A percentile compares a stretch with the other conserved stretches of the same genome.
Evolutionary conservation across 345 rosid genomes (phyloP).

Genomic region (Sapria himalayana): DNA sequence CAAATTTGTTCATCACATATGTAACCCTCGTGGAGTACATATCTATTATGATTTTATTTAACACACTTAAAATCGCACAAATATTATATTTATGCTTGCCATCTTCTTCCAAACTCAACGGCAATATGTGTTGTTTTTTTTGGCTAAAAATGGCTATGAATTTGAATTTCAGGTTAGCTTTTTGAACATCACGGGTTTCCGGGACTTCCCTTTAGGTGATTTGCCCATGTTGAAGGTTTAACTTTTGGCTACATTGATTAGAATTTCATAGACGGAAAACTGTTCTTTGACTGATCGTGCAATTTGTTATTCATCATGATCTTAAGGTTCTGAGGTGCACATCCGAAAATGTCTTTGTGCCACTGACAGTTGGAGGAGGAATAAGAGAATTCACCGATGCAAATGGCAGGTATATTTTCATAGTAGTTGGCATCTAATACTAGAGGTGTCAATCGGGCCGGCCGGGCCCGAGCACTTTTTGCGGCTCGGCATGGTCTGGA

Average conservation of each 20-base stretch:
- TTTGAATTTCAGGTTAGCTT: constrained; percentile 56
- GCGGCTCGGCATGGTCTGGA: too few species aligned
- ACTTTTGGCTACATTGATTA: constrained; percentile 1
- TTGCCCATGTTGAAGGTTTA: constrained; percentile 91
- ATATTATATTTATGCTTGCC: too few species aligned
- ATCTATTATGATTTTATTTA: too few species aligned
- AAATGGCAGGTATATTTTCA: constrained; percentile 53
- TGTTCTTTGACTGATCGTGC: not conserved
- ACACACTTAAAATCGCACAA: too few species aligned
- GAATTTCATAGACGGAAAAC: not conserved
- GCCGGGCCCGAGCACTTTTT: too few species aligned
- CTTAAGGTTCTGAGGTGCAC: constrained; percentile 69
- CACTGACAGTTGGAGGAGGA: constrained; percentile 97
- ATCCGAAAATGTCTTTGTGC: constrained; percentile 92
- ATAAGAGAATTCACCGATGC: constrained; percentile 90
- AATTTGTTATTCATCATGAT: constrained; percentile 7
- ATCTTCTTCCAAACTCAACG: too few species aligned
- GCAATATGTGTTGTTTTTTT: too few species aligned
- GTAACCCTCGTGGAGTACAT: too few species aligned
- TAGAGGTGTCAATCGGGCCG: too few species aligned
- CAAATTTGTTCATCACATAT: too few species aligned
- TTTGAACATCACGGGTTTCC: constrained; percentile 83
- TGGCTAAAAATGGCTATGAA: too few species aligned
- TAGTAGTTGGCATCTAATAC: too few species aligned
- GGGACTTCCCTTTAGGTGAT: constrained; percentile 87